These are phyloP conservation scores for Raddia distichophylla DNA, from an alignment of 176 grass and related monocot species.

Conservation along the genomic window DNA sequence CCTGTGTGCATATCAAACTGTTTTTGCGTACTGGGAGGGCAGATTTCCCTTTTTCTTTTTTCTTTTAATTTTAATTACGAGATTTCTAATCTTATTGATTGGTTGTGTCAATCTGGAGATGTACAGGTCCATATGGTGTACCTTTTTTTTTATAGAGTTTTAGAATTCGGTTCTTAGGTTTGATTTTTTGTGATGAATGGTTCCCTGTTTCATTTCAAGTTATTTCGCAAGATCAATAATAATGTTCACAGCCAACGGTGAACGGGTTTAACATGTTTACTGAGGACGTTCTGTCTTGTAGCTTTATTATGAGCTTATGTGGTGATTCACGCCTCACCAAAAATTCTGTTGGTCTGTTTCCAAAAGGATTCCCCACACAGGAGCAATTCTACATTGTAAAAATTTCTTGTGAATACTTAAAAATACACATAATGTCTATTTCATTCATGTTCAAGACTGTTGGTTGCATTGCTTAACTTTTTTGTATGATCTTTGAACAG, in stretches of 20 bases:
- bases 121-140: not conserved
- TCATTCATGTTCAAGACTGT: not conserved
- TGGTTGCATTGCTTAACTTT: slow-evolving; percentile 6
- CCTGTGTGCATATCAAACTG: not conserved
- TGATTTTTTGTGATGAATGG: not conserved
- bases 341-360: not conserved
- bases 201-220: not conserved
- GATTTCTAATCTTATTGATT: not conserved
- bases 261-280: not conserved
- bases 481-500: slow-evolving; percentile 49
- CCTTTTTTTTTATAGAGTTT: not conserved
- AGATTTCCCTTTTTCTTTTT: not conserved
- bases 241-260: not conserved
- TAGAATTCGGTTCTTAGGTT: not conserved
- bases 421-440: not conserved
- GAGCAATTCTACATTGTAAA: not conserved
- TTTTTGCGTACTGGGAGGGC: not conserved
- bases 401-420: not conserved
- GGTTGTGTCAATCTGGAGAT: not conserved
- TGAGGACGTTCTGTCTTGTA: not conserved
- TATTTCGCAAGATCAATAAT: not conserved
- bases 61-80: not conserved
- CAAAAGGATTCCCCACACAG: not conserved
- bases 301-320: not conserved
- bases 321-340: not conserved